Conservation (phyloP, 495 filamentous ascomycete genomes). For the Xylaria scruposa region DNA sequence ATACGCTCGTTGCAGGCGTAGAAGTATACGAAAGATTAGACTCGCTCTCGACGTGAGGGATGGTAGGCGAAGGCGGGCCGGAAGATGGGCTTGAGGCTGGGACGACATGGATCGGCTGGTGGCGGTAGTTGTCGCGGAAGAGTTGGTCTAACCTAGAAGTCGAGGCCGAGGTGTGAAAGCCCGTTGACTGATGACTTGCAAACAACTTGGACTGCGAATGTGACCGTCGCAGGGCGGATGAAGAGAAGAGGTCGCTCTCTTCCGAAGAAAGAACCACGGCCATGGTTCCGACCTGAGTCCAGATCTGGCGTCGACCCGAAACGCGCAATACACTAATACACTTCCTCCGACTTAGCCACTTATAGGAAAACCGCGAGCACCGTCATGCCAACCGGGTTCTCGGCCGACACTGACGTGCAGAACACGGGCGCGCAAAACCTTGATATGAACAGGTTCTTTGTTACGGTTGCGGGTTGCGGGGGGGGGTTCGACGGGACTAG, state of each 20-base stretch:
- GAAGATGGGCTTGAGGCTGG: slow-evolving; percentile 56
- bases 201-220: slow-evolving; percentile 56
- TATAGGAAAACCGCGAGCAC: slow-evolving; percentile 16
- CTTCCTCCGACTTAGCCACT: slow-evolving; percentile 28
- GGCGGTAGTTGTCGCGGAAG: slow-evolving; percentile 35
- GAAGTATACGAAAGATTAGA: slow-evolving; percentile 54
- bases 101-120: slow-evolving; percentile 40
- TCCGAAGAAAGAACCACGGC: slow-evolving; percentile 55
- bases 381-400: slow-evolving; percentile 23
- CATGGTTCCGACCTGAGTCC: slow-evolving; percentile 41
- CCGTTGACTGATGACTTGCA: slow-evolving; percentile 35
- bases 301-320: slow-evolving; percentile 18
- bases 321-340: slow-evolving; percentile 7
- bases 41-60: slow-evolving; percentile 45
- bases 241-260: slow-evolving; percentile 52
- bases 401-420: slow-evolving; percentile 2
- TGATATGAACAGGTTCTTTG: slow-evolving; percentile 13
- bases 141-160: slow-evolving; percentile 47
- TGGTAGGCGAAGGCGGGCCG: slow-evolving; percentile 53
- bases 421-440: not conserved
- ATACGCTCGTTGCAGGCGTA: slow-evolving; percentile 69
- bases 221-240: slow-evolving; percentile 52
- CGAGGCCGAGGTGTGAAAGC: slow-evolving; percentile 51
- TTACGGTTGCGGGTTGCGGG: slow-evolving; percentile 10
- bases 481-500: slow-evolving; percentile 10